A percentile compares a stretch with the other conserved stretches of the same genome.
phyloP scores from a whole-genome alignment of 2,329 filamentous ascomycete species.

The Aspergillus calidoustus region DNA sequence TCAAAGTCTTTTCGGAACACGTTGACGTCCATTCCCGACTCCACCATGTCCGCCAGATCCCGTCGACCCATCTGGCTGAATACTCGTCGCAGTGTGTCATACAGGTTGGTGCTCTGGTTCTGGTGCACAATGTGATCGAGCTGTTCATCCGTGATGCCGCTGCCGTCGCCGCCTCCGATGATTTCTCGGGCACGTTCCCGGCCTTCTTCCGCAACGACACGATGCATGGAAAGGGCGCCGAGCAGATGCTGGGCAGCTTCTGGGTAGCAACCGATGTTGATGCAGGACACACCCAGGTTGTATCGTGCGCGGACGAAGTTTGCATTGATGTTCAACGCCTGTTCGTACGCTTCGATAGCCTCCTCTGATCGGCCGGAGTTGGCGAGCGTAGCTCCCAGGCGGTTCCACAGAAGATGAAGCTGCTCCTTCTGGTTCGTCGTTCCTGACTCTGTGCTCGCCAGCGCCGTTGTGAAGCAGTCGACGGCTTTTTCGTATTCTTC shows the following conservation, averaged over 20 bases:
- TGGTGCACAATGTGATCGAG: conserved; percentile 88
- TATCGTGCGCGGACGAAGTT: conserved; percentile 98
- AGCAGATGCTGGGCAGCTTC: conserved; percentile 93
- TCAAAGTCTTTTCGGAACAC: conserved; percentile 89
- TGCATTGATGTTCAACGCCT: conserved; percentile 83
- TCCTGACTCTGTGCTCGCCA: conserved; percentile 83
- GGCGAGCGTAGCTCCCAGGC: conserved; percentile 91
- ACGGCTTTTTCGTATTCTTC: conserved; percentile 99
- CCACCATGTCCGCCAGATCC: conserved; percentile 85
- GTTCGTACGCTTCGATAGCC: conserved; percentile 94
- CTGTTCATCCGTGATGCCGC: conserved; percentile 65
- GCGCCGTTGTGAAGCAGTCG: conserved; percentile 93
- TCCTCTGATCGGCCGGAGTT: conserved; percentile 94
- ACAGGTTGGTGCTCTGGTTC: conserved; percentile 95
- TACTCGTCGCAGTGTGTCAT: conserved; percentile 91
- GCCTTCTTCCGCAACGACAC: conserved; percentile 84
- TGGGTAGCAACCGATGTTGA: conserved; percentile 94
- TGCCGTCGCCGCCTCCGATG: conserved; percentile 62
- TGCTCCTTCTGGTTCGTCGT: conserved; percentile 82
- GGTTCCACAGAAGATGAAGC: conserved; percentile 95
- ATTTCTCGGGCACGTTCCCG: conserved; percentile 83
- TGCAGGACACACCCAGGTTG: conserved; percentile 94
- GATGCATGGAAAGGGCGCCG: conserved; percentile 92
- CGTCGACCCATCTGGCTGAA: conserved; percentile 93
- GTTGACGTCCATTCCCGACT: conserved; percentile 88